Percentiles rank a stretch among this genome's conserved stretches.
Evolutionary conservation across 306 rosid genomes (phyloP).

Genomic region (Castanopsis chinensis): DNA sequence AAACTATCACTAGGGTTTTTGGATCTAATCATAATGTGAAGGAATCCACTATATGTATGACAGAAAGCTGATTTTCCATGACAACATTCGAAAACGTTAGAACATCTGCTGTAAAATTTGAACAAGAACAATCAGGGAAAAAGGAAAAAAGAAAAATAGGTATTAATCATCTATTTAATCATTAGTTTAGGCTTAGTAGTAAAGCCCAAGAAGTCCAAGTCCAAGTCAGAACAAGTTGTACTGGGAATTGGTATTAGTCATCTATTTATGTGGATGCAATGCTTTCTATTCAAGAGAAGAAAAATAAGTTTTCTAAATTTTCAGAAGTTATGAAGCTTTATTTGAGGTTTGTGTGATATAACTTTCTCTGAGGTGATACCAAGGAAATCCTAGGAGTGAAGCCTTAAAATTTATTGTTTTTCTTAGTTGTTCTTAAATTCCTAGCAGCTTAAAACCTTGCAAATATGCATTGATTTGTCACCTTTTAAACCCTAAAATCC

Average conservation of each 20-base stretch:
- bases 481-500: no score
- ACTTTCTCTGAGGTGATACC: not conserved
- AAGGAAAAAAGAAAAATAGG: no score
- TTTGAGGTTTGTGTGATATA: not conserved
- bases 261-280: not conserved
- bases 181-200: no score
- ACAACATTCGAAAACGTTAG: no score
- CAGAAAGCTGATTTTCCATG: no score
- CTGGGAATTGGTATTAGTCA: not conserved
- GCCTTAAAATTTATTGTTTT: not conserved
- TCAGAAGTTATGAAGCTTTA: not conserved
- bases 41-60: no score
- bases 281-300: not conserved
- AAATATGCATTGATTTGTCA: no score
- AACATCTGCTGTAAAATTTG: no score
- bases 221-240: not conserved
- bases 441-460: not conserved
- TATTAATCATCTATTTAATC: no score
- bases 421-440: not conserved
- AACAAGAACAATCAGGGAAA: no score
- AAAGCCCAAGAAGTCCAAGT: no score
- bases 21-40: no score
- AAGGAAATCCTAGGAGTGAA: not conserved
- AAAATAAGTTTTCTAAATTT: not conserved
- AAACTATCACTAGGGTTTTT: not conserved